A percentile compares a stretch with the other conserved stretches of the same genome.
phyloP scores from a whole-genome alignment of 805 yeast species.

The Ogataea nakhonphanomensis region DNA sequence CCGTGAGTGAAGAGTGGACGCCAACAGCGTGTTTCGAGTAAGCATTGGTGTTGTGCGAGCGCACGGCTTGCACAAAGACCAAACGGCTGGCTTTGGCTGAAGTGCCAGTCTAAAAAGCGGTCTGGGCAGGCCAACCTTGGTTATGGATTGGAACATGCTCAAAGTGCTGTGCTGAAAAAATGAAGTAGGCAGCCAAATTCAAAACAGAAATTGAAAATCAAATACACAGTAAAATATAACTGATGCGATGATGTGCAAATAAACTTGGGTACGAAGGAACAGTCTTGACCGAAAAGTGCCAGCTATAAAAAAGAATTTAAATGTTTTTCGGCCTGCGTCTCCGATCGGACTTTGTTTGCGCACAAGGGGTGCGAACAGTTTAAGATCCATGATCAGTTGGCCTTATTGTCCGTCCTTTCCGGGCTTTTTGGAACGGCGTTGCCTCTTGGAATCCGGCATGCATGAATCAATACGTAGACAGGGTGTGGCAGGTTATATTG shows the following conservation, averaged over 20 bases:
- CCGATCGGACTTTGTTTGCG: conserved; percentile 11
- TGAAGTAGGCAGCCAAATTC: conserved; percentile 2
- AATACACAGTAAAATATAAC: conserved; percentile 1
- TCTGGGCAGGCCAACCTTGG: conserved; percentile 7
- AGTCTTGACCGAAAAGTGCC: conserved; percentile 18
- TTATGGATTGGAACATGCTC: conserved; percentile 3
- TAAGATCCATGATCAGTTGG: no score
- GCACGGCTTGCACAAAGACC: background rate
- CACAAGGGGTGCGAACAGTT: conserved; percentile 4
- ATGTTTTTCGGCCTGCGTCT: conserved; percentile 2
- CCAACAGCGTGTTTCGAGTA: background rate
- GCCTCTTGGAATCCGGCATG: conserved; percentile 5
- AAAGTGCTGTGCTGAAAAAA: background rate
- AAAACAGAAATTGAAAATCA: background rate
- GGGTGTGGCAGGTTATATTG: background rate
- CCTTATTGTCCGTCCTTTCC: background rate
- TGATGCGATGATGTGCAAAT: no score
- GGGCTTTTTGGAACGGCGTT: conserved; percentile 1
- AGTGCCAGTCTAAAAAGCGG: conserved; percentile 1
- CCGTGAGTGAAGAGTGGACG: background rate
- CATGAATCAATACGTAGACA: background rate
- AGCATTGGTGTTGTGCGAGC: background rate
- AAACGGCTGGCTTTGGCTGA: background rate
- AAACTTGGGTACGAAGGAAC: conserved; percentile 4
- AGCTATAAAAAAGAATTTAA: conserved; percentile 2